Conservation (phyloP, 352 stramenopile genomes). For the Phytopythium mirpurense region DNA sequence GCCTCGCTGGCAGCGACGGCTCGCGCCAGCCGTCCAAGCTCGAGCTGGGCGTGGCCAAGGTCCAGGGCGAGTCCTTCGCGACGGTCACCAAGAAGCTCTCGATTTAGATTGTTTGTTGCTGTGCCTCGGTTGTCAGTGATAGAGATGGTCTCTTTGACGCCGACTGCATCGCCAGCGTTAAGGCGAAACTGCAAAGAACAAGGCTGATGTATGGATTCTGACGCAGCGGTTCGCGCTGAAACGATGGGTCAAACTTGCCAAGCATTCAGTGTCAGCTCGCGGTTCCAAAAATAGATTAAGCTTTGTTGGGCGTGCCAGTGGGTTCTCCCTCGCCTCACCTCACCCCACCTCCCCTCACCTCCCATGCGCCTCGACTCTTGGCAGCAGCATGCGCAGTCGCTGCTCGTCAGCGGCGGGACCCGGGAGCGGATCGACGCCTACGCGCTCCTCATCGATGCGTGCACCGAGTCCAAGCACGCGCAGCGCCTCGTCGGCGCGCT, state of each 20-base stretch:
- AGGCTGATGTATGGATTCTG: too few species aligned
- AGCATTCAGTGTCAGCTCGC: too few species aligned
- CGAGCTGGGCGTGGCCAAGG: constrained; percentile 69
- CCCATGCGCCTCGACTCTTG: constrained; percentile 1
- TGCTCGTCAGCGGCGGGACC: constrained; percentile 19
- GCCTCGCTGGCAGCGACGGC: constrained; percentile 56
- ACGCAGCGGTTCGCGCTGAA: too few species aligned
- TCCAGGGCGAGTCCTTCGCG: constrained; percentile 83
- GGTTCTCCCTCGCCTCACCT: not conserved
- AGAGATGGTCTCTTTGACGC: too few species aligned
- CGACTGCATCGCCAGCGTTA: not conserved
- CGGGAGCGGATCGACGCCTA: constrained; percentile 30
- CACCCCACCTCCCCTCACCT: not conserved
- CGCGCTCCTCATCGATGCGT: constrained; percentile 21
- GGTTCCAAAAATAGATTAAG: too few species aligned
- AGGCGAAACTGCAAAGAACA: too few species aligned
- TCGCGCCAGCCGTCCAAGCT: constrained; percentile 67
- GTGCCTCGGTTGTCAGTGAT: not conserved
- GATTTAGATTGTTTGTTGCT: constrained; percentile 16
- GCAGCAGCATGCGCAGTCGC: constrained; percentile 12
- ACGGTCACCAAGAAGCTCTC: constrained; percentile 74
- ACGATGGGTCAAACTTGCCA: too few species aligned
- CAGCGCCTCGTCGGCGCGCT: constrained; percentile 39
- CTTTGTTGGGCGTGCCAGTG: too few species aligned
- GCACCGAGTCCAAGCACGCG: constrained; percentile 28